Evolutionary conservation across 208 protist genomes (phyloP).

Genomic region (Trypanosoma caninum): DNA sequence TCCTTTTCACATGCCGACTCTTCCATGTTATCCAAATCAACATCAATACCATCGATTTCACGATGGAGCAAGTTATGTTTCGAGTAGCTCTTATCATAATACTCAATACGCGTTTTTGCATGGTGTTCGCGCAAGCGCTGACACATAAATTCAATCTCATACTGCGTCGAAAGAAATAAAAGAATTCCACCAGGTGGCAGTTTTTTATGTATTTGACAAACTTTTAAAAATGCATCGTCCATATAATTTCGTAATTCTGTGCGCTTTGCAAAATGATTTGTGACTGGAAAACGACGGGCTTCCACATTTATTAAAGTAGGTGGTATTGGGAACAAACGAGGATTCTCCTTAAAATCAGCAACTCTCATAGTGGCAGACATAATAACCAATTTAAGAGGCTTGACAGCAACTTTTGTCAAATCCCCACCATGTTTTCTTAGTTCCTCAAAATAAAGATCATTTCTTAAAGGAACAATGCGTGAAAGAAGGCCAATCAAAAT

Average conservation of each 20-base stretch:
- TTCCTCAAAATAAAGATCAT: conserved; percentile 83
- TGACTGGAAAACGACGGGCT: conserved; percentile 96
- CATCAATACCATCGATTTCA: conserved; percentile 3
- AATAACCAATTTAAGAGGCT: conserved; percentile 89
- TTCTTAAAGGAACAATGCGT: conserved; percentile 95
- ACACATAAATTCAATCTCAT: conserved; percentile 94
- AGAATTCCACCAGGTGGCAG: conserved; percentile 97
- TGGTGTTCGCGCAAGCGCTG: conserved; percentile 80
- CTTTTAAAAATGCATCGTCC: conserved; percentile 93
- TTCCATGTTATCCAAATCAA: conserved; percentile 17
- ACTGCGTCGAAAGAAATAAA: conserved; percentile 96
- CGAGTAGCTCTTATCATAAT: conserved; percentile 76
- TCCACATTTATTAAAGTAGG: conserved; percentile 96
- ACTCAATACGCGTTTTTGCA: conserved; percentile 76
- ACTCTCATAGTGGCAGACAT: conserved; percentile 94
- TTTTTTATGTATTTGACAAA: conserved; percentile 96
- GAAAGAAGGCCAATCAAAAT: conserved; percentile 98
- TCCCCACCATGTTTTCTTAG: conserved; percentile 46
- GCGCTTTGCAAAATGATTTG: conserved; percentile 94
- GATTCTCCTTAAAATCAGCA: conserved; percentile 94
- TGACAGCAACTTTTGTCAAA: conserved; percentile 48
- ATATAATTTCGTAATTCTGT: conserved; percentile 95
- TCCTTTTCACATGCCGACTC: conserved; percentile 22
- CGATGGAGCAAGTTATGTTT: conserved; percentile 47
- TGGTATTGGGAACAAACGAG: conserved; percentile 90